Conservation (phyloP, 2,329 filamentous ascomycete genomes). For the Ceratocystiopsis minuta region DNA sequence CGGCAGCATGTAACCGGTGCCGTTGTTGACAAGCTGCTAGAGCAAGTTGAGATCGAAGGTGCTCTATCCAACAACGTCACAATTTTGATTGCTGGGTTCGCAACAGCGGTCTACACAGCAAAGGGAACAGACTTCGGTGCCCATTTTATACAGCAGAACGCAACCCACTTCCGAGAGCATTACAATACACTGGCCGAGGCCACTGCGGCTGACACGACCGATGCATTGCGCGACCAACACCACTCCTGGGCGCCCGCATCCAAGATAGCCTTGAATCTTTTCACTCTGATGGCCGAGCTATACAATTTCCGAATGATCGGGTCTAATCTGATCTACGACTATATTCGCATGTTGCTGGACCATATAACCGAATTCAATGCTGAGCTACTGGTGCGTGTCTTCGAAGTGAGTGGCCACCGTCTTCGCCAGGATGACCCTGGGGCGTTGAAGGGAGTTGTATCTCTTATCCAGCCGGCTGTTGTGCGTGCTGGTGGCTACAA, state of each 20-base stretch:
- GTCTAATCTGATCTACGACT: constrained; percentile 74
- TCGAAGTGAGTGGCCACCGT: constrained; percentile 65
- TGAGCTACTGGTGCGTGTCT: constrained; percentile 69
- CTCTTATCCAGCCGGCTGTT: constrained; percentile 56
- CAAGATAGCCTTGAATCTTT: constrained; percentile 57
- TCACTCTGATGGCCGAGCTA: constrained; percentile 67
- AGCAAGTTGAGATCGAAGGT: constrained; percentile 63
- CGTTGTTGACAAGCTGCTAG: constrained; percentile 58
- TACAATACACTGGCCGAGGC: constrained; percentile 28
- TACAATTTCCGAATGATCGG: constrained; percentile 86
- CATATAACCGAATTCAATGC: constrained; percentile 72
- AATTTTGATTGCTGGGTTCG: constrained; percentile 77
- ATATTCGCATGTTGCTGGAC: constrained; percentile 59
- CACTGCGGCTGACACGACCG: constrained; percentile 14
- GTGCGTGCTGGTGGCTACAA: constrained; percentile 42
- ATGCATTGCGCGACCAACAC: constrained; percentile 5
- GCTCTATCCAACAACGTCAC: constrained; percentile 74
- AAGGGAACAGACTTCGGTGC: constrained; percentile 81
- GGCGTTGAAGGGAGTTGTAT: constrained; percentile 73
- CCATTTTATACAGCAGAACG: constrained; percentile 49
- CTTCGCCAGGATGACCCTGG: constrained; percentile 78
- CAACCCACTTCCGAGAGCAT: constrained; percentile 44
- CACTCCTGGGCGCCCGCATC: constrained; percentile 9
- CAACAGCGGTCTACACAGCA: constrained; percentile 72
- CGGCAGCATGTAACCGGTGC: constrained; percentile 77